phyloP scores from a whole-genome alignment of 2,329 filamentous ascomycete genomes.

The Fusarium buharicum region DNA sequence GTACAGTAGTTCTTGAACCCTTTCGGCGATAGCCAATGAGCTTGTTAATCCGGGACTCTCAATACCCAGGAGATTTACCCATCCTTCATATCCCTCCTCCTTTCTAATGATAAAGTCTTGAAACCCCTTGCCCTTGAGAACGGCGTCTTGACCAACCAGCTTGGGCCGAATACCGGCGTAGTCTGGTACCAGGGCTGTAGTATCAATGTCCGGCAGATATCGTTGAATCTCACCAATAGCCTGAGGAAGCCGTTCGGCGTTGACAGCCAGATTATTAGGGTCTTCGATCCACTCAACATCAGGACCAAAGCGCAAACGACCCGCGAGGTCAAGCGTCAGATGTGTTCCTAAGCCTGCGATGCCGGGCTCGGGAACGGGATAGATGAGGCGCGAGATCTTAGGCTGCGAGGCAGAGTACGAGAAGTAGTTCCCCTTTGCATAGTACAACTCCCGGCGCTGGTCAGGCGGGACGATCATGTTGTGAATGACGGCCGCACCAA shows the following conservation, averaged over 20 bases:
- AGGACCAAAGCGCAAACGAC: constrained; percentile 88
- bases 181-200: constrained; percentile 74
- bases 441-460: constrained; percentile 72
- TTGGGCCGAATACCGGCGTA: constrained; percentile 96
- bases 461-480: constrained; percentile 79
- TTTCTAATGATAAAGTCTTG: constrained; percentile 84
- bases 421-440: constrained; percentile 96
- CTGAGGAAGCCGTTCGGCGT: constrained; percentile 67
- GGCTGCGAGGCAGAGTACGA: constrained; percentile 77
- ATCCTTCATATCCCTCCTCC: constrained; percentile 82
- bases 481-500: constrained; percentile 78
- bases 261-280: constrained; percentile 76
- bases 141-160: constrained; percentile 68
- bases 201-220: constrained; percentile 81
- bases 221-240: constrained; percentile 79
- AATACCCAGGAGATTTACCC: constrained; percentile 90
- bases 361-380: constrained; percentile 85
- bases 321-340: constrained; percentile 87
- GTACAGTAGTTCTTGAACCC: constrained; percentile 68
- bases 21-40: constrained; percentile 83
- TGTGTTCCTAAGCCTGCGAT: constrained; percentile 90
- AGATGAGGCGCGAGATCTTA: constrained; percentile 77
- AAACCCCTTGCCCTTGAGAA: constrained; percentile 74
- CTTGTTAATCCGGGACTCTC: constrained; percentile 94
- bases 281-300: constrained; percentile 92